These are phyloP conservation scores for Sarcomyxa edulis DNA, from an alignment of 768 basidiomycete species.

Conservation along the genomic window DNA sequence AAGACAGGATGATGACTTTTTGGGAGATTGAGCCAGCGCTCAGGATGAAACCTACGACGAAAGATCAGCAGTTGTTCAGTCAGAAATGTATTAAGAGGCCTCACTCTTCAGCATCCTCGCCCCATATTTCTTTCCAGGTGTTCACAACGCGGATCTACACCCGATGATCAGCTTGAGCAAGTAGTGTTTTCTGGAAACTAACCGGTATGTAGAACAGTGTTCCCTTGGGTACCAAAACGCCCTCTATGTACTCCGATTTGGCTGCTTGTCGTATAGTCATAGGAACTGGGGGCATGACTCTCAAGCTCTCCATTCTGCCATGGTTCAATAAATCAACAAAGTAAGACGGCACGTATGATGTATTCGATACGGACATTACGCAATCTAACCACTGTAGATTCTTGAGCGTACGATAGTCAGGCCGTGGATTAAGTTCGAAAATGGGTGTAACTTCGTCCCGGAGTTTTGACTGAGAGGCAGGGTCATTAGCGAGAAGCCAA, in stretches of 20 bases:
- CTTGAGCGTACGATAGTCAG: constrained; percentile 34
- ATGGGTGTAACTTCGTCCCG: constrained; percentile 47
- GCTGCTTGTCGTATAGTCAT: constrained; percentile 31
- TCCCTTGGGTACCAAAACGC: constrained; percentile 36
- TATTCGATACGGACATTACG: constrained; percentile 27
- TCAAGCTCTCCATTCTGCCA: constrained; percentile 32
- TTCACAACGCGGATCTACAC: constrained; percentile 44
- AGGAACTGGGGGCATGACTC: constrained; percentile 35
- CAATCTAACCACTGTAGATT: constrained; percentile 35
- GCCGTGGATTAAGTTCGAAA: constrained; percentile 23
- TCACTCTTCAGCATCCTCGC: constrained; percentile 44
- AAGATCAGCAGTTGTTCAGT: neutral
- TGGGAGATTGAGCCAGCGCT: constrained; percentile 39
- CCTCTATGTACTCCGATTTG: constrained; percentile 34
- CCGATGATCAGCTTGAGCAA: neutral
- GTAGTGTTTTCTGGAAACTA: constrained; percentile 5
- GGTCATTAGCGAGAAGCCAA: constrained; percentile 50
- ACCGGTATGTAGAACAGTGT: constrained; percentile 36
- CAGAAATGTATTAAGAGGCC: constrained; percentile 6
- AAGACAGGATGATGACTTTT: constrained; percentile 27
- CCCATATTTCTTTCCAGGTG: constrained; percentile 45
- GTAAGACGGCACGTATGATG: neutral
- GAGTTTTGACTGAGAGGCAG: constrained; percentile 41
- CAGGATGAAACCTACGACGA: constrained; percentile 34
- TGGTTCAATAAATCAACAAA: neutral